Evolutionary conservation across 106 monocot genomes (phyloP).

Genomic region (Dactylorhiza incarnata): DNA sequence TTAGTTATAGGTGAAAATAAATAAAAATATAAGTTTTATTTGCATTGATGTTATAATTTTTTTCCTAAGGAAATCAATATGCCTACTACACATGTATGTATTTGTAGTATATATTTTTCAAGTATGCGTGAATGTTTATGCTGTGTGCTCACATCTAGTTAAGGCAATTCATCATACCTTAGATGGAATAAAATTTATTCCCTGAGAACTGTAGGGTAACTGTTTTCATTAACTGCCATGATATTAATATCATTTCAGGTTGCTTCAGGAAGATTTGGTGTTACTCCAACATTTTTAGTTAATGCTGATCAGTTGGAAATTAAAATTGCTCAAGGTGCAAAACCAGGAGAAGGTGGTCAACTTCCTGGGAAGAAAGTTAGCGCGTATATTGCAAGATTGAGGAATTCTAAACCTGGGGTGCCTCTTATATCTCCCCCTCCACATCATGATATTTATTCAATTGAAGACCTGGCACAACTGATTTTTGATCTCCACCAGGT

Average conservation of each 20-base stretch:
- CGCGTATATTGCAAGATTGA: conserved; percentile 92
- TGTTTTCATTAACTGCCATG: neutral
- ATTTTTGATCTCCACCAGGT: conserved; percentile 99
- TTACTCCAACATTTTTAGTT: conserved; percentile 93
- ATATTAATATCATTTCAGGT: conserved; percentile 40
- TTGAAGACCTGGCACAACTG: conserved; percentile 98
- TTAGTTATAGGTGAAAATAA: neutral
- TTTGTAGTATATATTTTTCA: too few species aligned
- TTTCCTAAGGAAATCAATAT: neutral
- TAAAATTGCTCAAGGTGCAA: conserved; percentile 99
- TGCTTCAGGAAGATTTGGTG: conserved; percentile 99
- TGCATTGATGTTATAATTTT: neutral
- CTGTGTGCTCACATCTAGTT: too few species aligned
- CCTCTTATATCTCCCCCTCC: conserved; percentile 99
- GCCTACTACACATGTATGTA: neutral
- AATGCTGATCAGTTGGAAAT: conserved; percentile 96
- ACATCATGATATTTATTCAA: conserved; percentile 99
- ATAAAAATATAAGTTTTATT: neutral
- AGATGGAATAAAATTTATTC: neutral
- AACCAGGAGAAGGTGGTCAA: conserved; percentile 99
- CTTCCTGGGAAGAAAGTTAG: conserved; percentile 98
- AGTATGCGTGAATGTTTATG: too few species aligned
- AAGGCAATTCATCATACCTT: neutral
- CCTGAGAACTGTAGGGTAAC: neutral
- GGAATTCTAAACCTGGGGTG: conserved; percentile 97